phyloP scores from a whole-genome alignment of 2,329 filamentous ascomycete genomes.

The Blastomyces gilchristii region DNA sequence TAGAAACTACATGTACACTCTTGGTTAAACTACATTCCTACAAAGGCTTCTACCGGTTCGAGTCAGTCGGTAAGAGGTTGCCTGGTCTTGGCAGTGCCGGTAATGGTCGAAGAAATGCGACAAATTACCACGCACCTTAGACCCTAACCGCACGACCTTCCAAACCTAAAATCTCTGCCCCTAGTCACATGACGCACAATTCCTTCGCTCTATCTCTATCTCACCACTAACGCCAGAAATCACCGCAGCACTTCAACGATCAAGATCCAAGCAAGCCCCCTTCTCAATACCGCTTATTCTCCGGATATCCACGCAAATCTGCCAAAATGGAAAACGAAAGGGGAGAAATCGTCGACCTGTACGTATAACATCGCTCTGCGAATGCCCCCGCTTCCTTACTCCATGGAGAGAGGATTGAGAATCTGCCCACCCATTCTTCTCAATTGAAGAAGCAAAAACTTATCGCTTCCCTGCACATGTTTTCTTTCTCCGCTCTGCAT shows the following conservation, averaged over 20 bases:
- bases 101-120: background rate
- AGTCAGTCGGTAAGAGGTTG: background rate
- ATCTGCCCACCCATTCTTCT: background rate
- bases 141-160: background rate
- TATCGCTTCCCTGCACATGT: too few species aligned
- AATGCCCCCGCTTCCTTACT: background rate
- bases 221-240: conserved; percentile 9
- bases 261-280: conserved; percentile 10
- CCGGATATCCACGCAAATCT: conserved; percentile 26
- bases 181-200: conserved; percentile 19
- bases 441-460: background rate
- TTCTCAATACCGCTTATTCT: conserved; percentile 18
- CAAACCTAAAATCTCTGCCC: background rate
- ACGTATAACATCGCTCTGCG: conserved; percentile 36
- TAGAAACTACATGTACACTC: background rate
- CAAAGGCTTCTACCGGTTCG: background rate
- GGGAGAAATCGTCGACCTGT: conserved; percentile 99
- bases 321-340: conserved; percentile 99
- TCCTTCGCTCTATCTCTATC: conserved; percentile 5
- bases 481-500: too few species aligned
- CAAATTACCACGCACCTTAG: background rate
- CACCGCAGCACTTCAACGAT: conserved; percentile 9
- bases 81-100: background rate
- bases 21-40: background rate
- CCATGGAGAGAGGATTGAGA: background rate